phyloP scores from a whole-genome alignment of 2,329 filamentous ascomycete genomes.

The Calycina herbarum region DNA sequence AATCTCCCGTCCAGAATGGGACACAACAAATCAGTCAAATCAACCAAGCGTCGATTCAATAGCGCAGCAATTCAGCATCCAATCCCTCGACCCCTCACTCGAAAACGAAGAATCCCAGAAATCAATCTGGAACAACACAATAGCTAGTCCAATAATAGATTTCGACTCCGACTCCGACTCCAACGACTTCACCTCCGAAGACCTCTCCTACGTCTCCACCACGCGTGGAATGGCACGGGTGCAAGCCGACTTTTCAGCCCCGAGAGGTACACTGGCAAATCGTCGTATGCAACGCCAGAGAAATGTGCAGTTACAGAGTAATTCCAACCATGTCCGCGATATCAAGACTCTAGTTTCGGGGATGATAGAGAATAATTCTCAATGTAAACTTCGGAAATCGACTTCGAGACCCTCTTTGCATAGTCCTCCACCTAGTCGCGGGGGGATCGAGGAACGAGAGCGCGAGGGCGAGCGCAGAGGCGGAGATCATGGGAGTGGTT shows the following conservation, averaged over 20 bases:
- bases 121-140: constrained; percentile 21
- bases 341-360: constrained; percentile 30
- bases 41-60: constrained; percentile 16
- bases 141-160: constrained; percentile 19
- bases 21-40: too few relatives aligned
- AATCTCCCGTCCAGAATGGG: constrained; percentile 7
- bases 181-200: constrained; percentile 8
- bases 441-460: constrained; percentile 1
- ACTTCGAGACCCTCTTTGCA: constrained; percentile 9
- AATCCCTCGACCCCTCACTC: constrained; percentile 9
- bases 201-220: constrained; percentile 22
- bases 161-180: constrained; percentile 12
- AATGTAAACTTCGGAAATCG: constrained; percentile 25
- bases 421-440: constrained; percentile 12
- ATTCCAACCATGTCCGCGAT: constrained; percentile 25
- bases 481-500: too few relatives aligned
- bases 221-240: constrained; percentile 16
- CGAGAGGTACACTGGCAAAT: constrained; percentile 17
- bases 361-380: constrained; percentile 27
- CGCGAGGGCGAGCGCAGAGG: neutral
- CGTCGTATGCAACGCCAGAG: constrained; percentile 29
- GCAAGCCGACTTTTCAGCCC: constrained; percentile 16
- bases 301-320: constrained; percentile 30
- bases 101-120: constrained; percentile 21
- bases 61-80: constrained; percentile 13